Percentiles rank a stretch among this genome's conserved stretches.
Conservation (phyloP, 768 basidiomycete species). For the Lactarius hengduanensis region DNA sequence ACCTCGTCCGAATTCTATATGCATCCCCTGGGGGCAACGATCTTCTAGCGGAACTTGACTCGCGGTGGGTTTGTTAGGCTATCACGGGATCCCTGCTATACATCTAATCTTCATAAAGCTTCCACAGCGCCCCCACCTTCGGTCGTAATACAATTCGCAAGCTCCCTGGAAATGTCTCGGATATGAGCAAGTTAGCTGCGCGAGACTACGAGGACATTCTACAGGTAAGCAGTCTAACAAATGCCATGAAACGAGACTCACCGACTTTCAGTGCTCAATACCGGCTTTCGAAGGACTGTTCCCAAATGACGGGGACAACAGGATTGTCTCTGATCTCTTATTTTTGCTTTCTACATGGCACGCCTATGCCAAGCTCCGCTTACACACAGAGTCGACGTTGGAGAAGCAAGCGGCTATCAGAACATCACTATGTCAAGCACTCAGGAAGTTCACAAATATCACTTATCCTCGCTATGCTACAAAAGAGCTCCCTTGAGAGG, state of each 20-base stretch:
- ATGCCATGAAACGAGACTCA: too few species aligned
- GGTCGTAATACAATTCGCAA: background rate
- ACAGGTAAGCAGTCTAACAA: background rate
- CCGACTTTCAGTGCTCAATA: background rate
- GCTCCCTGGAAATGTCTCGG: background rate
- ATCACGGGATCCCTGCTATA: too few species aligned
- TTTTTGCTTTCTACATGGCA: slow-evolving; percentile 12
- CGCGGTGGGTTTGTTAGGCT: too few species aligned
- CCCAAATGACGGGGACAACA: slow-evolving; percentile 37
- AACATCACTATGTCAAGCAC: too few species aligned
- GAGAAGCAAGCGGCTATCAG: too few species aligned
- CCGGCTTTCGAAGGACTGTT: slow-evolving; percentile 23
- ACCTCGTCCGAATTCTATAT: slow-evolving; percentile 38
- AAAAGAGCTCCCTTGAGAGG: too few species aligned
- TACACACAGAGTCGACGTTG: background rate
- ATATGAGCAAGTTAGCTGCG: background rate
- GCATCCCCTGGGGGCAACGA: slow-evolving; percentile 22
- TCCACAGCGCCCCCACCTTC: background rate
- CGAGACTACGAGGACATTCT: background rate
- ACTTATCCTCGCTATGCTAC: too few species aligned
- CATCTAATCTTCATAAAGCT: background rate
- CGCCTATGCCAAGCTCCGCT: background rate
- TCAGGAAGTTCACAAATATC: too few species aligned
- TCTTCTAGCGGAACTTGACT: background rate
- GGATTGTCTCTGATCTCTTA: slow-evolving; percentile 40